A percentile compares a stretch with the other conserved stretches of the same genome.
Evolutionary conservation across 371 early-diverging fungal genomes (phyloP).

Genomic region (Mucor circinelloides): DNA sequence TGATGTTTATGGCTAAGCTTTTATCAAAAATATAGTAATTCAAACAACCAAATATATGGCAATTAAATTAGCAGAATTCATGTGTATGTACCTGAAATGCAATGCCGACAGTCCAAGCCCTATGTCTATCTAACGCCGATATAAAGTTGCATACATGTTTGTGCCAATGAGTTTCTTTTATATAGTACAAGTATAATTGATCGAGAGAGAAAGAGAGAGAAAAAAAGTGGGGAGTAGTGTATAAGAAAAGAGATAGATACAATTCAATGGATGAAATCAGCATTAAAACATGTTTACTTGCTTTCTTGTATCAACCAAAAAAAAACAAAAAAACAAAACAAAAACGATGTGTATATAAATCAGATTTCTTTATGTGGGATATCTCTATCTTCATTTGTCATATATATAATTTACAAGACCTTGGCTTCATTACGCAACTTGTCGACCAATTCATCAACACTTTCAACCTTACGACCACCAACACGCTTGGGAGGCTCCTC

Average conservation of each 20-base stretch:
- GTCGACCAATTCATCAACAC: slow-evolving; percentile 91
- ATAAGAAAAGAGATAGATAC: background rate
- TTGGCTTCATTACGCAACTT: slow-evolving; percentile 81
- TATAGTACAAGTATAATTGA: background rate
- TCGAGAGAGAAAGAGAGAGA: background rate
- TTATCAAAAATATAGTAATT: too few relatives aligned
- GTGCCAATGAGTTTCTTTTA: background rate
- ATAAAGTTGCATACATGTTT: background rate
- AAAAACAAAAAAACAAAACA: too few relatives aligned
- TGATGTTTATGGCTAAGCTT: too few relatives aligned
- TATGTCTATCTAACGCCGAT: background rate
- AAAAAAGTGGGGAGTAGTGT: background rate
- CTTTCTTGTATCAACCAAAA: background rate
- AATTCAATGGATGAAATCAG: background rate
- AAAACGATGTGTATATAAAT: background rate
- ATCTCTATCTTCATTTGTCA: slow-evolving; percentile 1
- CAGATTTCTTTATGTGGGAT: background rate
- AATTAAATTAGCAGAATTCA: too few relatives aligned
- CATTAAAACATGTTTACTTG: background rate
- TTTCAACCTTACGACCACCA: slow-evolving; percentile 92
- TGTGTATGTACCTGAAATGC: background rate
- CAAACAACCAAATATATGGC: too few relatives aligned
- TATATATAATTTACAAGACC: slow-evolving; percentile 43
- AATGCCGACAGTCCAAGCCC: background rate
- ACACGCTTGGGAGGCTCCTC: slow-evolving; percentile 93